Evolutionary conservation across 2,329 filamentous ascomycete species (phyloP).

Genomic region (Clonostachys rhizophaga): DNA sequence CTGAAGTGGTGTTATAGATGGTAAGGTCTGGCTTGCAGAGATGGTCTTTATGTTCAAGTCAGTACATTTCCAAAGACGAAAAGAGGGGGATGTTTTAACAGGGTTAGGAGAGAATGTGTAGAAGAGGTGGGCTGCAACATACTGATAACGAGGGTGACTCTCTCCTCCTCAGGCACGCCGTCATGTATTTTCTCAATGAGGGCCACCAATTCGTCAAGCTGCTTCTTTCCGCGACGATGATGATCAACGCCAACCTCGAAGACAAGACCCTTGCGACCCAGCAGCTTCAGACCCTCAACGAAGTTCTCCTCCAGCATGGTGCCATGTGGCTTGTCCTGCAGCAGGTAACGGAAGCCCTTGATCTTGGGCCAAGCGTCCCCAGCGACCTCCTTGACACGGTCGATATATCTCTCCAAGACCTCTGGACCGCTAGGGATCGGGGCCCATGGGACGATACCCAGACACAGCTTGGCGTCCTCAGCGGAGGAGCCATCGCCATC

Average conservation of each 20-base stretch:
- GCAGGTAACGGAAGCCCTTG: slow-evolving; percentile 75
- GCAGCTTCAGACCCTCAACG: slow-evolving; percentile 59
- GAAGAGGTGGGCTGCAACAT: slow-evolving; percentile 19
- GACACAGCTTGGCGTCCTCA: slow-evolving; percentile 44
- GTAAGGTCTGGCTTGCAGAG: slow-evolving; percentile 82
- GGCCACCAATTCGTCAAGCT: slow-evolving; percentile 65
- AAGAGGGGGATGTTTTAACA: background rate
- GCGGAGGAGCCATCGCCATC: slow-evolving; percentile 58
- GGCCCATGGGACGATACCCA: slow-evolving; percentile 81
- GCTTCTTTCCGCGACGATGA: slow-evolving; percentile 68
- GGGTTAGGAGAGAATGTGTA: background rate
- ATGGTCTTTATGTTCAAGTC: slow-evolving; percentile 57
- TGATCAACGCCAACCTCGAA: slow-evolving; percentile 88
- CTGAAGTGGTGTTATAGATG: slow-evolving; percentile 49
- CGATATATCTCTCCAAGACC: slow-evolving; percentile 62
- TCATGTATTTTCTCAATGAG: slow-evolving; percentile 66
- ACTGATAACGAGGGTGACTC: slow-evolving; percentile 68
- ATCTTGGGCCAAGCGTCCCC: slow-evolving; percentile 64
- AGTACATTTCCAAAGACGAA: background rate
- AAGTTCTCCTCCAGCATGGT: slow-evolving; percentile 61
- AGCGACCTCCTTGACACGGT: slow-evolving; percentile 52
- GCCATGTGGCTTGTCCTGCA: slow-evolving; percentile 71
- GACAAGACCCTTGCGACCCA: slow-evolving; percentile 57
- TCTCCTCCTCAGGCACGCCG: slow-evolving; percentile 51
- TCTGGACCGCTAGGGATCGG: slow-evolving; percentile 63